These are phyloP conservation scores for Solanum piurae DNA, from an alignment of 257 asterid genomes.

Conservation along the genomic window DNA sequence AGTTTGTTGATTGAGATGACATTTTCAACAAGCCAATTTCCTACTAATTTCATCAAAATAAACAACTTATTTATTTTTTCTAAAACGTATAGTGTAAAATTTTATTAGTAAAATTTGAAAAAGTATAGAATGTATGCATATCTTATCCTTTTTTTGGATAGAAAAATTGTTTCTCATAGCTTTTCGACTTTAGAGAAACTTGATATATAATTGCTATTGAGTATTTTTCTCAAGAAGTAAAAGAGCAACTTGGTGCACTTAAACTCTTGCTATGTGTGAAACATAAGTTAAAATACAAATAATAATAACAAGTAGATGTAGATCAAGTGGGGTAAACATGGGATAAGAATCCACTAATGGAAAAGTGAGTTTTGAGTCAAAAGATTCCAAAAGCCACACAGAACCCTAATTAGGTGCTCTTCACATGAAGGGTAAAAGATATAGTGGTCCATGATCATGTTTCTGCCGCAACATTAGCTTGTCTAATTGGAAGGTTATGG, in stretches of 20 bases:
- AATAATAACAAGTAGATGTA: background rate
- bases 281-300: background rate
- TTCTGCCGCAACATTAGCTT: slow-evolving; percentile 9
- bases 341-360: background rate
- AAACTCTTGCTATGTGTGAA: background rate
- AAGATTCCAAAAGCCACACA: slow-evolving; percentile 10
- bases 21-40: background rate
- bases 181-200: background rate
- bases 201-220: background rate
- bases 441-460: slow-evolving; percentile 20
- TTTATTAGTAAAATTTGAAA: too few species aligned
- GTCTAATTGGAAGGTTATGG: slow-evolving; percentile 11
- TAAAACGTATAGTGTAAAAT: too few species aligned
- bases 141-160: background rate
- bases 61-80: background rate
- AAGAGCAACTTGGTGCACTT: too few species aligned
- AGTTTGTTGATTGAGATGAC: background rate
- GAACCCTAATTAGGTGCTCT: slow-evolving; percentile 7
- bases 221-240: background rate
- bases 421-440: slow-evolving; percentile 15
- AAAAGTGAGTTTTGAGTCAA: background rate
- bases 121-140: too few species aligned
- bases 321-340: background rate
- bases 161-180: background rate
- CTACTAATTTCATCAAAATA: background rate